phyloP scores from a whole-genome alignment of 2,329 filamentous ascomycete genomes.

The Lomentospora prolificans region DNA sequence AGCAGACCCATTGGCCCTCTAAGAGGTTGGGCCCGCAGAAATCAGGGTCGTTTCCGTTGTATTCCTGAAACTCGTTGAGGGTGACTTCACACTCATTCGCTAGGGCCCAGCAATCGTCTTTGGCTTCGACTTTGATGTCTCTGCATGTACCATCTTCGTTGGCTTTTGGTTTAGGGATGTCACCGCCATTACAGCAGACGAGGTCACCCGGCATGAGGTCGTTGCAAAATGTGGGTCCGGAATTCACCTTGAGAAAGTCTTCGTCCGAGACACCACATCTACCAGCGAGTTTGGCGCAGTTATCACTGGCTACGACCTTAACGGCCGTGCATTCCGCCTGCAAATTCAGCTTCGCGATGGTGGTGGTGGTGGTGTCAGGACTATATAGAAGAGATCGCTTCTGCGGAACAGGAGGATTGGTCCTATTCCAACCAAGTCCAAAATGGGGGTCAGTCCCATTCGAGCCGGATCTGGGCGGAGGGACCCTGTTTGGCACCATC shows the following conservation, averaged over 20 bases:
- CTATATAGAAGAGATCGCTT: not conserved
- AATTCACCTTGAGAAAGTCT: not conserved
- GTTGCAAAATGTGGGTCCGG: not conserved
- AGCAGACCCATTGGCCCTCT: constrained; percentile 25
- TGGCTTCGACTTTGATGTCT: constrained; percentile 21
- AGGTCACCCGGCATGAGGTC: not conserved
- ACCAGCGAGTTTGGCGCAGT: not conserved
- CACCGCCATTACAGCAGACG: not conserved
- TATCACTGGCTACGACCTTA: not conserved
- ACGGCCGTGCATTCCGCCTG: not conserved
- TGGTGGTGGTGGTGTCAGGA: not conserved
- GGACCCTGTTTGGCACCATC: not conserved
- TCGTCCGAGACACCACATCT: not conserved
- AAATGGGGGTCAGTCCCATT: not conserved
- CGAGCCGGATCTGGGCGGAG: not conserved
- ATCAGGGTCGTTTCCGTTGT: constrained; percentile 21
- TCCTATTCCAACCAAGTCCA: not conserved
- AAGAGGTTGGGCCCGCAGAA: constrained; percentile 17
- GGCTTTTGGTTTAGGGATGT: not conserved
- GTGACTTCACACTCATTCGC: constrained; percentile 29
- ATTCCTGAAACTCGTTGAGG: constrained; percentile 24
- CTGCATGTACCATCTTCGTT: constrained; percentile 15
- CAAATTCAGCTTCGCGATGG: not conserved
- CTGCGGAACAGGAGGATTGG: not conserved
- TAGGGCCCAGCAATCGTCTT: constrained; percentile 27